Conservation (phyloP, 352 stramenopile genomes). For the Albugo candida region DNA sequence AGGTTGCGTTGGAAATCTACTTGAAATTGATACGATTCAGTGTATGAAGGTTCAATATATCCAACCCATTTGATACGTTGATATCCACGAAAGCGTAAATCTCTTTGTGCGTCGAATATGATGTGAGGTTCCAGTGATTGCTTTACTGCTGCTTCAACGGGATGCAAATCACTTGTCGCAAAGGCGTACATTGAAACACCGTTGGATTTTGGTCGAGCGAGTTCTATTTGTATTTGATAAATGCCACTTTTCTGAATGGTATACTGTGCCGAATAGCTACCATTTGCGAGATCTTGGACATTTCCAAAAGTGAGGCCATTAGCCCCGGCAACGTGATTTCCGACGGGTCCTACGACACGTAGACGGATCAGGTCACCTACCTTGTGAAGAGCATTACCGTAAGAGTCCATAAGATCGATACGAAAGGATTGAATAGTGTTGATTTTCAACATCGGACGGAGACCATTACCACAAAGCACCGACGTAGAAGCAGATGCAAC, state of each 20-base stretch:
- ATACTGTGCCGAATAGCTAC: constrained; percentile 24
- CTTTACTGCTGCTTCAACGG: constrained; percentile 7
- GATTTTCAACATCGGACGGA: constrained; percentile 13
- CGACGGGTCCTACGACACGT: not conserved
- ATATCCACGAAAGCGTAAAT: constrained; percentile 19
- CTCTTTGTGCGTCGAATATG: constrained; percentile 20
- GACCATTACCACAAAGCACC: constrained; percentile 9
- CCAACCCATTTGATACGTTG: constrained; percentile 23
- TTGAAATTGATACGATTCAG: constrained; percentile 18
- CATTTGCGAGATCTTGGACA: constrained; percentile 18
- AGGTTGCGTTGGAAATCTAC: constrained; percentile 15
- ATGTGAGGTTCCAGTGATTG: constrained; percentile 16
- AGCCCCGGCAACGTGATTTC: constrained; percentile 10
- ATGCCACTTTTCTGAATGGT: constrained; percentile 10
- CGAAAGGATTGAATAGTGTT: constrained; percentile 13
- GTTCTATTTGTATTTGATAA: constrained; percentile 27
- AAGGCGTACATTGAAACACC: constrained; percentile 24
- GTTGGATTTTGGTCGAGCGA: constrained; percentile 9
- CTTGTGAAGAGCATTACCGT: constrained; percentile 18
- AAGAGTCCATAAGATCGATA: constrained; percentile 20
- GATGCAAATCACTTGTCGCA: constrained; percentile 6
- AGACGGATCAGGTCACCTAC: constrained; percentile 21
- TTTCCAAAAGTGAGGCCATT: constrained; percentile 9
- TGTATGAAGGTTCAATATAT: constrained; percentile 20
- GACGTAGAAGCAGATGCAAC: constrained; percentile 16